Base-by-base conservation (phyloP, 768 basidiomycete genomes). In the Filobasidium floriforme region DNA sequence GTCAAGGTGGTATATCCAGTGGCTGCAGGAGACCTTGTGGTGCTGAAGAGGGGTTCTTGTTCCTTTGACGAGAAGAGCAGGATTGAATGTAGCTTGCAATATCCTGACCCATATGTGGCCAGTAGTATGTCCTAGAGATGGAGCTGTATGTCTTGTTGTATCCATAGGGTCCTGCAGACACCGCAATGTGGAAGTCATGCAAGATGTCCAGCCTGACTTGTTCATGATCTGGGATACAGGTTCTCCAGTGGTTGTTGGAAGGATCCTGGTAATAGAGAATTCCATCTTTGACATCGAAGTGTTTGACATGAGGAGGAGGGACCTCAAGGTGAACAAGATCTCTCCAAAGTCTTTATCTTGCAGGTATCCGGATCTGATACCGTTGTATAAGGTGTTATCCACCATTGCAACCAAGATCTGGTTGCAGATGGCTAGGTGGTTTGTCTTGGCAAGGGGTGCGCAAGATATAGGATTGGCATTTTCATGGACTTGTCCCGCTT, bases 21-120 rank as follows among this genome's bases (percentile, higher is more conserved):
- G 55, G 29, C 9, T 65, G 54, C 12, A 59, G 57, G n/a, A 24
- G n/a, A 4, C 63, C 63, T 19, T 26, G 29, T 3, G 55, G 37
- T 14, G 7, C 41, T 12, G 15, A 59, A 22, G 19, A 7, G 9
- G 40, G 10, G 14, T 59, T 65, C 24, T 59, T 59, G 14, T 59
- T 18, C 63, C 43, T 9, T 52, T 37, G n/a, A n/a, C n/a, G n/a
- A n/a, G n/a, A n/a, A n/a, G n/a, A n/a, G n/a, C n/a, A n/a, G n/a
- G n/a, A n/a, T 41, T 29, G 3, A 22, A 59, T 37, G 26, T 65
- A 65, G 18, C 59, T 55, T 9, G 18, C 41, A 40, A 59, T 44
- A 10, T 65, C 63, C 41, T 26, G 29, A 19, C 28, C 28, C 63
- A 59, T 57, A 9, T n/a, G 22, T 1, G 63, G 63, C 63, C 63